phyloP scores from a whole-genome alignment of 805 yeast genomes.

The Saturnispora silvae region DNA sequence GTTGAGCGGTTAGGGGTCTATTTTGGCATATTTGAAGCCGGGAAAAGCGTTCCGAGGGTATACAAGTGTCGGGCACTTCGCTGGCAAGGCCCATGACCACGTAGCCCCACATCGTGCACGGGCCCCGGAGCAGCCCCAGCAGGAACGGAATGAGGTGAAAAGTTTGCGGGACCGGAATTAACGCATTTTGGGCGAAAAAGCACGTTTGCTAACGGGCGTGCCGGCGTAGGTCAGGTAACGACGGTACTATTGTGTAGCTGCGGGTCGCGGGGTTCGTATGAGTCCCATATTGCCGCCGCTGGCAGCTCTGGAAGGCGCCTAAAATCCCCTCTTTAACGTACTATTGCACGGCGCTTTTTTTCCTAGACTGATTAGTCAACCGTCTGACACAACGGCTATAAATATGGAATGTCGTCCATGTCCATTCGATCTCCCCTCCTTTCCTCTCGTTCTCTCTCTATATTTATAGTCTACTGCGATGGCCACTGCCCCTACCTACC shows the following conservation, averaged over 20 bases:
- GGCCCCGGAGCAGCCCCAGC: no score
- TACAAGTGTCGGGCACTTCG: no score
- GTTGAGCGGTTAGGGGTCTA: background rate
- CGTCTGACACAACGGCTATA: no score
- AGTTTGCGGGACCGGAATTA: background rate
- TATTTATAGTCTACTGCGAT: background rate
- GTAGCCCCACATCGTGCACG: no score
- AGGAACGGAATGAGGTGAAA: background rate
- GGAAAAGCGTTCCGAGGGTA: no score
- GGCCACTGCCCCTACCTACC: constrained; percentile 1
- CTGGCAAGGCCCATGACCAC: no score
- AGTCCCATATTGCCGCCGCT: background rate
- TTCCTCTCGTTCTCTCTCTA: background rate
- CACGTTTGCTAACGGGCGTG: no score
- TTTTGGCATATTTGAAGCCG: background rate
- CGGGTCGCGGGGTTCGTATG: background rate
- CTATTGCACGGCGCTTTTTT: background rate
- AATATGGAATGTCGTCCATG: no score
- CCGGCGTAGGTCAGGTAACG: no score
- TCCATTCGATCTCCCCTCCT: no score
- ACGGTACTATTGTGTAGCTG: background rate
- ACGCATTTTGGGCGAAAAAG: background rate
- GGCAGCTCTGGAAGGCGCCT: background rate
- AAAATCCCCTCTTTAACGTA: background rate
- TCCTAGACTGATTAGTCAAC: background rate